Evolutionary conservation across 352 stramenopile species (phyloP).

Genomic region (Pilasporangium apinafurcum): DNA sequence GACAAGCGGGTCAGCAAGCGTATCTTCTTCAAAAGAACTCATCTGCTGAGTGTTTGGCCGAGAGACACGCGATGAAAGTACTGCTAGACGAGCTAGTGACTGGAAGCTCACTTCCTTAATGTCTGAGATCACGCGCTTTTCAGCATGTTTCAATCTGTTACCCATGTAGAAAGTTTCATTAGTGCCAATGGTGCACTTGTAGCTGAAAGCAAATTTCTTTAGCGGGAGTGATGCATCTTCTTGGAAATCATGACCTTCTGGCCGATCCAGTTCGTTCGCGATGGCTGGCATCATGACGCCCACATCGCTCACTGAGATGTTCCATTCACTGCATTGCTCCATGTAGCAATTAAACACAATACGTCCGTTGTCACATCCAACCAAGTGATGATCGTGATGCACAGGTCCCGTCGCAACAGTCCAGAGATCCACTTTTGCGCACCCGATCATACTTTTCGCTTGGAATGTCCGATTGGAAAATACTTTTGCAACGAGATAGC

Average conservation of each 20-base stretch:
- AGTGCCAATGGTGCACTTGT: slow-evolving; percentile 88
- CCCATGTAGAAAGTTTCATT: slow-evolving; percentile 85
- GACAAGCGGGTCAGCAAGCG: slow-evolving; percentile 37
- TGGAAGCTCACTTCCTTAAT: slow-evolving; percentile 86
- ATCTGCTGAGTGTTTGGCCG: slow-evolving; percentile 57
- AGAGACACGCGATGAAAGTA: slow-evolving; percentile 77
- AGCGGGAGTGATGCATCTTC: slow-evolving; percentile 82
- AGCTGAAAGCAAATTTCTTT: slow-evolving; percentile 87
- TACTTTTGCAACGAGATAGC: slow-evolving; percentile 66
- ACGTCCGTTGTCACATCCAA: slow-evolving; percentile 80
- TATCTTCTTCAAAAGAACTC: slow-evolving; percentile 37
- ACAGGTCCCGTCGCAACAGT: slow-evolving; percentile 80
- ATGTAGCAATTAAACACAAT: slow-evolving; percentile 91
- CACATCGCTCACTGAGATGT: slow-evolving; percentile 84
- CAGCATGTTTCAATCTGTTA: slow-evolving; percentile 75
- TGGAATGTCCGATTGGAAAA: slow-evolving; percentile 80
- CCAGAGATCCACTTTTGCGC: slow-evolving; percentile 72
- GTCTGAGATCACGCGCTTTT: slow-evolving; percentile 68
- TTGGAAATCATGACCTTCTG: slow-evolving; percentile 86
- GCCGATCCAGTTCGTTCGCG: slow-evolving; percentile 81
- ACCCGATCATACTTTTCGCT: slow-evolving; percentile 70
- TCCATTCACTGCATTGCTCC: slow-evolving; percentile 88
- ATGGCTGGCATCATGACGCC: slow-evolving; percentile 87
- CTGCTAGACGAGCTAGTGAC: slow-evolving; percentile 71
- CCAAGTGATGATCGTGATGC: slow-evolving; percentile 83